Conservation (phyloP, 2,329 filamentous ascomycete genomes). For the Fusarium paranaense region DNA sequence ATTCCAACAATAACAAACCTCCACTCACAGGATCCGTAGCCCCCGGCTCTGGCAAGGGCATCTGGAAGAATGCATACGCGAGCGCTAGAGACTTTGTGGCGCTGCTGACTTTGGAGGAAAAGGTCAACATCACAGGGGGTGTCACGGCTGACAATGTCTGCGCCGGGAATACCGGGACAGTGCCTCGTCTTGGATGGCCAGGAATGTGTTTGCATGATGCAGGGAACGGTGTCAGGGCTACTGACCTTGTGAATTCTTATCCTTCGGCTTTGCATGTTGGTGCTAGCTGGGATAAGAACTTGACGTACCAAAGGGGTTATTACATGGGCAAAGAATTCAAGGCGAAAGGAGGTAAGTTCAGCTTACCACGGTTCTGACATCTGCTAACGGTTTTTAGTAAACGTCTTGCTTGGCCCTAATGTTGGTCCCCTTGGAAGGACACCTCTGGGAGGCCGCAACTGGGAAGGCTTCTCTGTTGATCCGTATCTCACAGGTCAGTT, state of each 20-base stretch:
- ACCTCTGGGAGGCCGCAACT: conserved; percentile 77
- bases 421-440: conserved; percentile 79
- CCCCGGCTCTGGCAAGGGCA: conserved; percentile 38
- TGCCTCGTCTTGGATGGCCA: conserved; percentile 58
- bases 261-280: conserved; percentile 61
- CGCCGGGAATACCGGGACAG: conserved; percentile 59
- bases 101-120: conserved; percentile 75
- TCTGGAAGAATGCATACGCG: conserved; percentile 69
- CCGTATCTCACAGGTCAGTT: conserved; percentile 77
- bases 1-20: conserved; percentile 2
- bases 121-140: conserved; percentile 63
- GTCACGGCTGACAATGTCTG: conserved; percentile 66
- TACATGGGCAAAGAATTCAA: conserved; percentile 69
- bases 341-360: conserved; percentile 64
- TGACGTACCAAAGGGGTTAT: conserved; percentile 63
- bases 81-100: conserved; percentile 68
- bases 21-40: conserved; percentile 20
- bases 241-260: conserved; percentile 62
- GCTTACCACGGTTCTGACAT: rapidly evolving
- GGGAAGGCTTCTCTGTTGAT: conserved; percentile 80
- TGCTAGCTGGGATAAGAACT: conserved; percentile 64
- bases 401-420: conserved; percentile 76
- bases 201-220: conserved; percentile 64
- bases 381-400: conserved; percentile 55
- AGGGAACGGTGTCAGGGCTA: conserved; percentile 60